Conservation (phyloP, 176 grass and related monocot species). For the Juncus inflexus region DNA sequence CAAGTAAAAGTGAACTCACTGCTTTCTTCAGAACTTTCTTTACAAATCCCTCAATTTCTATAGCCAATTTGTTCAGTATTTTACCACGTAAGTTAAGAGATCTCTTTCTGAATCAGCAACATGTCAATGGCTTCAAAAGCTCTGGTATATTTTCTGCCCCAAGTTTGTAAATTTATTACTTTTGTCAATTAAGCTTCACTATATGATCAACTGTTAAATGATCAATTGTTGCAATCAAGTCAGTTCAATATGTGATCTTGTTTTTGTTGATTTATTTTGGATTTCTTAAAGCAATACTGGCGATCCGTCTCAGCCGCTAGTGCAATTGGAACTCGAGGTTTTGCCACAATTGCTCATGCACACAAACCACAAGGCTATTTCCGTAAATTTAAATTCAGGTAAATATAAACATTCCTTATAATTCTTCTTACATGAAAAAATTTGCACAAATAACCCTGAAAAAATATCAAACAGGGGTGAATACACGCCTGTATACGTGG, state of each 20-base stretch:
- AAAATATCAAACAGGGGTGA: slow-evolving; percentile 32
- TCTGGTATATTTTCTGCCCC: slow-evolving; percentile 18
- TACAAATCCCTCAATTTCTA: too few species aligned
- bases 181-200: too few species aligned
- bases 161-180: not conserved
- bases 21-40: too few species aligned
- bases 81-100: too few species aligned
- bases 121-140: slow-evolving; percentile 16
- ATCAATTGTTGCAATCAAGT: not conserved
- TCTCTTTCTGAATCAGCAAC: not conserved
- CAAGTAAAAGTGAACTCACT: too few species aligned
- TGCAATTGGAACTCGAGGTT: not conserved
- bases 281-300: slow-evolving; percentile 11
- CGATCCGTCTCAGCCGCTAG: slow-evolving; percentile 1
- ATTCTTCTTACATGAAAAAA: not conserved
- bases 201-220: too few species aligned
- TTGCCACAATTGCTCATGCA: slow-evolving; percentile 2
- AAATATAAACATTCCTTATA: too few species aligned
- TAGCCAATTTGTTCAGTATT: too few species aligned
- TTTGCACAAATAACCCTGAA: slow-evolving; percentile 5
- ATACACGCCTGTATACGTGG: slow-evolving; percentile 61
- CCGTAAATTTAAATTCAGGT: slow-evolving; percentile 27
- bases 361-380: not conserved
- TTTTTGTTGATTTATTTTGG: not conserved
- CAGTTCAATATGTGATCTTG: not conserved